These are phyloP conservation scores for Jaenimonas drosophilae DNA, from an alignment of 208 protist genomes.

Conservation along the genomic window DNA sequence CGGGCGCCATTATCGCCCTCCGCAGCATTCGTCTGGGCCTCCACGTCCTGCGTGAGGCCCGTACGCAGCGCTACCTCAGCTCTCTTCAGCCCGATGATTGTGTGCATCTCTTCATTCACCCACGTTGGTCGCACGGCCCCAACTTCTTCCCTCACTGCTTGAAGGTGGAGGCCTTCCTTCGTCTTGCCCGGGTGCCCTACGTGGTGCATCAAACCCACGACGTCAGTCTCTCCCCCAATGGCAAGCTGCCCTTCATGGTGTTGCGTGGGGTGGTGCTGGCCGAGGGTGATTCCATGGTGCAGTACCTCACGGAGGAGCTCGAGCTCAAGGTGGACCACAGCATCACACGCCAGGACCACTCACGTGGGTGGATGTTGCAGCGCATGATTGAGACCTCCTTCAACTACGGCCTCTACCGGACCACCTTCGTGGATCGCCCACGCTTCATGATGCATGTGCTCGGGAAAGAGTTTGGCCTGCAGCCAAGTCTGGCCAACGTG, in stretches of 20 bases:
- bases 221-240: slow-evolving; percentile 16
- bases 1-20: too few relatives aligned
- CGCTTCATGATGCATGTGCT: slow-evolving; percentile 47
- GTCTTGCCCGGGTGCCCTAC: slow-evolving; percentile 43
- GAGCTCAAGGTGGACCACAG: slow-evolving; percentile 21
- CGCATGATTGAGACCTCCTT: slow-evolving; percentile 38
- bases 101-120: slow-evolving; percentile 46
- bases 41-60: too few relatives aligned
- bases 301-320: slow-evolving; percentile 26
- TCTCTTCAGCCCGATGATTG: too few relatives aligned
- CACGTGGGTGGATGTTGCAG: too few relatives aligned
- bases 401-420: slow-evolving; percentile 47
- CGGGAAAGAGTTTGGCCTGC: slow-evolving; percentile 31
- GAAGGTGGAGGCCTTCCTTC: slow-evolving; percentile 42
- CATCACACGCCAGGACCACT: slow-evolving; percentile 28
- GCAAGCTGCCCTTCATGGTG: slow-evolving; percentile 34
- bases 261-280: slow-evolving; percentile 21
- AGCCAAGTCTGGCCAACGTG: slow-evolving; percentile 24
- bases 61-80: too few relatives aligned
- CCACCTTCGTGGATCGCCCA: slow-evolving; percentile 41
- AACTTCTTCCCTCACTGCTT: slow-evolving; percentile 37
- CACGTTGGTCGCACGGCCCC: slow-evolving; percentile 27
- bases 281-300: slow-evolving; percentile 17
- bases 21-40: too few relatives aligned
- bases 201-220: slow-evolving; percentile 25